Percentiles rank a stretch among this genome's conserved stretches.
Conservation (phyloP, 371 early-diverging fungal species). For the Chytridium lagenaria region DNA sequence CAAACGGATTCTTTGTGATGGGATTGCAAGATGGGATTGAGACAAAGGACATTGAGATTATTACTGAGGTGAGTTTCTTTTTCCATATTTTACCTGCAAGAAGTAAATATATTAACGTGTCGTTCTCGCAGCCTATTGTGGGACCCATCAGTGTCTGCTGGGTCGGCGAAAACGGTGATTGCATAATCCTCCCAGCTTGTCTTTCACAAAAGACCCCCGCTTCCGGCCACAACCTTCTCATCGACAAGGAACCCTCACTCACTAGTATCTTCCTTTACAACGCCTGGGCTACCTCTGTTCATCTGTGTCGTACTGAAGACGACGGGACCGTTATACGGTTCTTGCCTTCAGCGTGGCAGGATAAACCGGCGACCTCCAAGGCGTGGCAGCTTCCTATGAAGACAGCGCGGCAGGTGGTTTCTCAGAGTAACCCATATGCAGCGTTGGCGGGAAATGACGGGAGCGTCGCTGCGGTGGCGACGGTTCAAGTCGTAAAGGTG, state of each 20-base stretch:
- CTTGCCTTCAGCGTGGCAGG: background rate
- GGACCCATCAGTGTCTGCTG: conserved; percentile 4
- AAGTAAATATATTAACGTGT: too few relatives aligned
- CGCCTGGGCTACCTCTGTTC: conserved; percentile 4
- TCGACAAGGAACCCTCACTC: background rate
- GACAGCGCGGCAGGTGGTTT: too few relatives aligned
- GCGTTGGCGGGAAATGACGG: too few relatives aligned
- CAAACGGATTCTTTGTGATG: conserved; percentile 5
- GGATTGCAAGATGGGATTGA: conserved; percentile 15
- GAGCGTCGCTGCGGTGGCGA: too few relatives aligned
- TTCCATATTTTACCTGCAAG: background rate
- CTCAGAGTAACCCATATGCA: too few relatives aligned
- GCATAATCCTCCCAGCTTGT: background rate
- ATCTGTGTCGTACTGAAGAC: background rate
- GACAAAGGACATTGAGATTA: conserved; percentile 5
- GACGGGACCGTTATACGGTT: background rate
- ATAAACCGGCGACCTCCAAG: background rate
- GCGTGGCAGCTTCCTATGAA: background rate
- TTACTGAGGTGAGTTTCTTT: background rate
- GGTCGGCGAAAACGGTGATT: conserved; percentile 15
- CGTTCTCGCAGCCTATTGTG: background rate
- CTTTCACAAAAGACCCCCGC: background rate
- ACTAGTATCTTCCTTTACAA: background rate
- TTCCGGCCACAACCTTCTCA: background rate
- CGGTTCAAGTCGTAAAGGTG: too few relatives aligned